Conservation (phyloP, 768 basidiomycete genomes). For the Pleurotus giganteus region DNA sequence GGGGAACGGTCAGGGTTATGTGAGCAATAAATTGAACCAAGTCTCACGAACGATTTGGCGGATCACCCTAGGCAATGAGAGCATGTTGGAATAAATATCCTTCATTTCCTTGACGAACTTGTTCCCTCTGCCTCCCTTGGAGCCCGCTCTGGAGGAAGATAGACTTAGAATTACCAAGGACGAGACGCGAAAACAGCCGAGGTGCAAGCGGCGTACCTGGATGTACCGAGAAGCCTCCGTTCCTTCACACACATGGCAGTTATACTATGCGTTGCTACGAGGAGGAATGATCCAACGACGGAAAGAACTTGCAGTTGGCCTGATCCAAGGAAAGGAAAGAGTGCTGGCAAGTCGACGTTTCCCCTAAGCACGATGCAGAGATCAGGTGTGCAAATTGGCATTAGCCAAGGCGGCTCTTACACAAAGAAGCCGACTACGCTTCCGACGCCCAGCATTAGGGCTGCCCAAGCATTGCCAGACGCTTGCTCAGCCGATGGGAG, state of each 20-base stretch:
- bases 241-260: slow-evolving; percentile 69
- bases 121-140: slow-evolving; percentile 16
- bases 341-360: slow-evolving; percentile 68
- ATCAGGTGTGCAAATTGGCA: not conserved
- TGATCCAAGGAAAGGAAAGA: slow-evolving; percentile 73
- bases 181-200: not conserved
- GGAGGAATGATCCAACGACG: slow-evolving; percentile 65
- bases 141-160: not conserved
- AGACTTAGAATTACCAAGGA: not conserved
- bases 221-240: slow-evolving; percentile 52
- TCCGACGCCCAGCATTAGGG: slow-evolving; percentile 86
- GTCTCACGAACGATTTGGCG: slow-evolving; percentile 69
- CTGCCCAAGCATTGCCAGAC: slow-evolving; percentile 92
- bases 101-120: slow-evolving; percentile 44
- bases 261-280: slow-evolving; percentile 63
- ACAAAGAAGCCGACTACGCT: slow-evolving; percentile 86
- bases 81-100: slow-evolving; percentile 71
- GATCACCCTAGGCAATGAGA: slow-evolving; percentile 70
- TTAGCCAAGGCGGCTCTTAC: slow-evolving; percentile 41
- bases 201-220: slow-evolving; percentile 14
- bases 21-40: not conserved
- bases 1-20: not conserved
- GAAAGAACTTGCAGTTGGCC: slow-evolving; percentile 82
- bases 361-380: slow-evolving; percentile 46
- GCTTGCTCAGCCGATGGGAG: slow-evolving; percentile 75